phyloP scores from a whole-genome alignment of 306 rosid species.

The Lathyrus sativus region DNA sequence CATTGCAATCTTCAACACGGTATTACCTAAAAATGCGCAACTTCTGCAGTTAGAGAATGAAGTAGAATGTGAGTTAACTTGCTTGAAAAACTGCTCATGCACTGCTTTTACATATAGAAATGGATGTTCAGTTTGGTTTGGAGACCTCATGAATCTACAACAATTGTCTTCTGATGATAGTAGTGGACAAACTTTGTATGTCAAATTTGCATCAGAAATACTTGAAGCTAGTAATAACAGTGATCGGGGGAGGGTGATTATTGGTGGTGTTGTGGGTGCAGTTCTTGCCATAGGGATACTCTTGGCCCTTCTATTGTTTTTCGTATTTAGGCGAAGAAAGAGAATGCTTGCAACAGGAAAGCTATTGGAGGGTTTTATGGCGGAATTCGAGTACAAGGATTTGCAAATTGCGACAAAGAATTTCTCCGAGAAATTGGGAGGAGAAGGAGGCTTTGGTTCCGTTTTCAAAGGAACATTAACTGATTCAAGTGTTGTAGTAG shows the following conservation, averaged over 20 bases:
- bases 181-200: constrained; percentile 39
- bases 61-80: constrained; percentile 43
- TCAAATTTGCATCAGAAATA: constrained; percentile 56
- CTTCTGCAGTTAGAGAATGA: constrained; percentile 23
- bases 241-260: neutral
- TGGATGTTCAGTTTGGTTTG: constrained; percentile 49
- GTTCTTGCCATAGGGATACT: constrained; percentile 37
- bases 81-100: constrained; percentile 51
- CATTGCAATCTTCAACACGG: constrained; percentile 22
- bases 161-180: constrained; percentile 45
- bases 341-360: constrained; percentile 30
- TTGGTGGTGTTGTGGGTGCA: constrained; percentile 44
- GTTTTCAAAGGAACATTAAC: constrained; percentile 71
- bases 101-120: constrained; percentile 44
- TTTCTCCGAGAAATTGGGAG: constrained; percentile 83
- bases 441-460: constrained; percentile 78
- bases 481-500: constrained; percentile 68
- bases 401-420: constrained; percentile 56
- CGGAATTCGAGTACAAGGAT: constrained; percentile 52
- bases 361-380: constrained; percentile 45
- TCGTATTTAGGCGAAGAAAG: constrained; percentile 40
- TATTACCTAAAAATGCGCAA: constrained; percentile 20
- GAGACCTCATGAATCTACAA: constrained; percentile 40
- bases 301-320: constrained; percentile 34
- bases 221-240: constrained; percentile 21